A percentile compares a stretch with the other conserved stretches of the same genome.
These are phyloP conservation scores for Macrocystidia cucumis DNA, from an alignment of 1,284 basidiomycete species.

Conservation along the genomic window DNA sequence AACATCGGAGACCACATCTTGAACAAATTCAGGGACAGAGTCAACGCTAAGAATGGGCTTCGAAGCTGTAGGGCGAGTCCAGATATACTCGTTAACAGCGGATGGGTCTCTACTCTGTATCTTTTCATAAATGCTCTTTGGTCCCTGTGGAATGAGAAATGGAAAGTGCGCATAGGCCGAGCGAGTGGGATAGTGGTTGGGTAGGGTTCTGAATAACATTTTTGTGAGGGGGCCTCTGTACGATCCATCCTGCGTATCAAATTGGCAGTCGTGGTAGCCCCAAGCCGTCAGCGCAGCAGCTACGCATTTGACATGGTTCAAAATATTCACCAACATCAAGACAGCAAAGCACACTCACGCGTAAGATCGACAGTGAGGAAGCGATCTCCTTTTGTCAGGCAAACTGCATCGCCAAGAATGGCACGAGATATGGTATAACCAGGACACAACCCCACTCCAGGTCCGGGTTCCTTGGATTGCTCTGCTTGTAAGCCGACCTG, in stretches of 20 bases:
- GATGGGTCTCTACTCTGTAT: conserved; percentile 20
- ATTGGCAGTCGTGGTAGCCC: conserved; percentile 68
- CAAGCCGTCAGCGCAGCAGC: conserved; percentile 73
- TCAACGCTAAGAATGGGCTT: conserved; percentile 20
- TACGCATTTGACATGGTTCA: too few relatives aligned
- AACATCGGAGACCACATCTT: conserved; percentile 21
- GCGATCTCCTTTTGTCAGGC: conserved; percentile 77
- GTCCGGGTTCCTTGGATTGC: conserved; percentile 66
- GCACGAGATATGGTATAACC: conserved; percentile 82
- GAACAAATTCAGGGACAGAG: conserved; percentile 27
- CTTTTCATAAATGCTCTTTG: conserved; percentile 32
- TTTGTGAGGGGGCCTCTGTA: conserved; percentile 68
- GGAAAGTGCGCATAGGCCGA: conserved; percentile 63
- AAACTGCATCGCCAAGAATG: conserved; percentile 84
- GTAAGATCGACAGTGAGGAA: conserved; percentile 82
- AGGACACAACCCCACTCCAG: conserved; percentile 78
- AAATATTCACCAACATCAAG: too few relatives aligned
- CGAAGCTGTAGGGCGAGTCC: conserved; percentile 31
- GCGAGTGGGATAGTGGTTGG: conserved; percentile 52
- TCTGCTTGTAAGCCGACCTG: conserved; percentile 67
- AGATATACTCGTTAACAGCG: conserved; percentile 40
- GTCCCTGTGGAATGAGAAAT: conserved; percentile 56
- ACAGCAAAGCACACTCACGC: too few relatives aligned
- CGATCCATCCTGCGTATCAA: conserved; percentile 57
- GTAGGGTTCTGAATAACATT: conserved; percentile 65